Evolutionary conservation across 805 yeast species (phyloP), one percentile per base, ranked within the genome.

Genomic region (Pichia manshurica): DNA sequence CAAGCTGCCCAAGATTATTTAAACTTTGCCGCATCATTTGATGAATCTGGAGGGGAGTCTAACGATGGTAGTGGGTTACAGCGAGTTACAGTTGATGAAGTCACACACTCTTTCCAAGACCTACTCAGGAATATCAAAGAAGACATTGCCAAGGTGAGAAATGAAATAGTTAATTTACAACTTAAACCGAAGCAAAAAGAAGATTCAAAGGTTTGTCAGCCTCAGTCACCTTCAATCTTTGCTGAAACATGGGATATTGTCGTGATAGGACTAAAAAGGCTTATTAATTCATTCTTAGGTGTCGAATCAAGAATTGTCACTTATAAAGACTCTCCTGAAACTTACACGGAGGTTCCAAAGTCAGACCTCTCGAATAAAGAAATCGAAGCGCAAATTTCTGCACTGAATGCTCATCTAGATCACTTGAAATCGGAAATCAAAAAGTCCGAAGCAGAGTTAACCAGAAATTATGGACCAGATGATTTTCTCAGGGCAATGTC

Each of bases 401-500:
- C 60, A 23, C 55, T 67, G 9, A 67, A 66, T 40, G 51, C 56
- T 6, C 61, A 64, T n/a, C 51, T 66, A 44, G 57, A 56, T 55
- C 32, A 39, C 10, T 21, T 59, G 36, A 48, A 49, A 20, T 53
- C 51, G n/a, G 42, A 61, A 32, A 15, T 56, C 19, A 39, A 53
- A 4, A 37, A 46, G 2, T 45, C 44, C 31, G 20, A 48, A 21
- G 20, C 21, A n/a, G 55, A 45, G 10, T 32, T 60, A 13, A 32
- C 38, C 6, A 56, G 44, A 52, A 68, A 57, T 40, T 75, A 72
- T 57, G 96, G 95, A 2, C 81, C 79, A 0, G 68, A 75, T 25
- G 88, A 81, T 52, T 75, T 86, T 12, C 68, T 85, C 31, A 67
- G 88, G 45, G 79, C 89, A 0, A 66, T 80, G 37, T 49, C 50